Evolutionary conservation across 2,329 filamentous ascomycete genomes (phyloP), one percentile per base, ranked within the genome.

Genomic region (Byssochlamys sp.): DNA sequence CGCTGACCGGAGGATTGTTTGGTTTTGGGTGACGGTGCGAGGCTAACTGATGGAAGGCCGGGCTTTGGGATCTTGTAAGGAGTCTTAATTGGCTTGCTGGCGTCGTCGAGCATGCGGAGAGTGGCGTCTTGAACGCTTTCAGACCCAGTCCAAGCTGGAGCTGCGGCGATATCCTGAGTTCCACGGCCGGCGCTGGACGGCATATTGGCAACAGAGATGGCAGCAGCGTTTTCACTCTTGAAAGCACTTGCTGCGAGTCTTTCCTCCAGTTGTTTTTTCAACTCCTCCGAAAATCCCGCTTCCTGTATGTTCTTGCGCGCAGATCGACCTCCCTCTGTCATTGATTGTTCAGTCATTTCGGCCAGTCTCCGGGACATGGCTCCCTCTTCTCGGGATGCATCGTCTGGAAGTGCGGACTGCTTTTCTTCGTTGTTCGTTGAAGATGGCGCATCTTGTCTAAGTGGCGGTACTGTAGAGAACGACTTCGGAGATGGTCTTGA

Each of bases 101-200:
- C 78, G 65, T 85, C 83, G 52, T 82, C 80, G 9, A 87, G 77
- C 88, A 97, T 97, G 31, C 94, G 85, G 53, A 95, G 75, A 25
- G 90, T 85, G 0, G 87, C 81, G 70, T 96, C 91, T 64, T 86
- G 83, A 1, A 87, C 75, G 4, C 77, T 78, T 73, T 97, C 94
- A 11, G 81, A 78, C 2, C 92, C 94, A 0, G 82, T 84, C 94
- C 94, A 99, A 1, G 87, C 81, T 58, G 81, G 75, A 5, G 85
- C 83, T 0, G 81, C 78, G 1, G 90, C 90, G 35, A 85, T 81
- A 54, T 87, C 82, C 59, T 84, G 80, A 1, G 87, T 88, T 11
- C 86, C 87, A 63, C 80, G 79, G 14, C 87, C 86, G 11, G 88
- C 85, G n/a, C 82, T 80, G 3, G 80, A 69, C 75, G 82, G 81